These are phyloP conservation scores for Diplodia corticola DNA, from an alignment of 2,329 filamentous ascomycete species.

Conservation along the genomic window DNA sequence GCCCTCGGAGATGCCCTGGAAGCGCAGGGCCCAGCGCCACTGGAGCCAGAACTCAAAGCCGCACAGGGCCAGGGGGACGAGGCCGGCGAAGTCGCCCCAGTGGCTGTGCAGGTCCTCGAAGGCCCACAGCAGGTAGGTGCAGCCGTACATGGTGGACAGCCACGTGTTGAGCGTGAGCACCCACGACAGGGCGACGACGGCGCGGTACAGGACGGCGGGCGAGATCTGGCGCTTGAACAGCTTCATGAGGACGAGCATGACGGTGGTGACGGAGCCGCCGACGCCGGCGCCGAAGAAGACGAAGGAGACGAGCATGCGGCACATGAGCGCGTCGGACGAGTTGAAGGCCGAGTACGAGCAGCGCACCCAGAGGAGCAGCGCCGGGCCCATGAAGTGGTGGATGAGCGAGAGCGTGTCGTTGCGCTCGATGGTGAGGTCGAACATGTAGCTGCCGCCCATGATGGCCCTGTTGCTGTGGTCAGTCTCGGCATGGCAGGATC, in stretches of 20 bases:
- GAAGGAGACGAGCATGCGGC: neutral
- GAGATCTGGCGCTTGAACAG: neutral
- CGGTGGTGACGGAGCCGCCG: neutral
- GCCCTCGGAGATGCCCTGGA: neutral
- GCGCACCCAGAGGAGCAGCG: neutral
- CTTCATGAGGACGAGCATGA: conserved; percentile 15
- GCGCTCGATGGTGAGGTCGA: conserved; percentile 1
- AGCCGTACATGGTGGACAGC: conserved; percentile 5
- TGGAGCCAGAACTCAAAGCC: conserved; percentile 6
- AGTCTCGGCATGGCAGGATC: neutral
- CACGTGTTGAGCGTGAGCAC: neutral
- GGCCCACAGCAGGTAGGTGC: neutral
- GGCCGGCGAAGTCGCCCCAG: neutral
- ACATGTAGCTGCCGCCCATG: conserved; percentile 14
- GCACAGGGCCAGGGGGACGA: neutral
- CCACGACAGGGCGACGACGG: neutral
- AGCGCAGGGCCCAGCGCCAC: neutral
- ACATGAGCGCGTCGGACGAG: neutral
- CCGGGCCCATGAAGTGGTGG: conserved; percentile 7
- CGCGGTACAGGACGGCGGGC: neutral
- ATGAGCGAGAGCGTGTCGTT: neutral
- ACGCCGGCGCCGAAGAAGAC: conserved; percentile 6
- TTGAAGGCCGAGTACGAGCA: neutral
- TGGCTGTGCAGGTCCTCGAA: neutral
- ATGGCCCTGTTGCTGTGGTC: neutral